Evolutionary conservation across 1,284 basidiomycete genomes (phyloP), one percentile per base, ranked within the genome.

Genomic region (Coniophora puteana): DNA sequence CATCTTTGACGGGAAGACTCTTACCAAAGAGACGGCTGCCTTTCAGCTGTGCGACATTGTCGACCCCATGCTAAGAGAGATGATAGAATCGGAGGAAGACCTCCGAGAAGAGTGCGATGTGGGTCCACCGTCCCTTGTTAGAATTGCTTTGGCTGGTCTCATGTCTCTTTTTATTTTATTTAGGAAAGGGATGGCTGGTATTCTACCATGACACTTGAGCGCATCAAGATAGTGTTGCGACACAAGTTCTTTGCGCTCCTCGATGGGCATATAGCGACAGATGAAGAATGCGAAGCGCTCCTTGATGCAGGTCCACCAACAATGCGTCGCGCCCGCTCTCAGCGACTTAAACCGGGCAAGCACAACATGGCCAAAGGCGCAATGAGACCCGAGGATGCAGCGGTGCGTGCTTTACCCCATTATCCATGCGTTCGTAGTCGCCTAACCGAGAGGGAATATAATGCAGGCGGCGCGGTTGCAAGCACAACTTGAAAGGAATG

Each of bases 31-130:
- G 59, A 83, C 88, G 0, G 91, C 90, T 5, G 88, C 92, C 14
- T 99, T 92, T 62, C 94, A 97, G 62, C 71, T 99, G 5, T 89
- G 89, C 60, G 95, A 99, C 61, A 89, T 99, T 46, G 66, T 72
- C 8, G 96, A 98, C 59, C 80, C 83, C 1, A 80, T 92, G 73
- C 65, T 95, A 37, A 77, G 78, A 48, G 71, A 72, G 34, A 83
- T 93, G 75, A 88, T 96, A 43, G 74, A 88, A 47, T 80, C 86
- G 48, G 74, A 78, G 4, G 71, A 77, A 11, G 80, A 78, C 24
- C 64, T 88, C 20, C 74, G 80, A 24, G 81, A 85, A 46, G 70
- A 66, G 14, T 89, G 86, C 56, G 72, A 89, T 61, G 89, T 91
- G 50, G 47, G 83, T 69, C 24, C 10, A 12, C 13, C 13, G 13